Percentiles rank a stretch among this genome's conserved stretches.
Conservation (phyloP, 2,329 filamentous ascomycete species). For the Ophiognomonia clavigignenti-juglandacearum region DNA sequence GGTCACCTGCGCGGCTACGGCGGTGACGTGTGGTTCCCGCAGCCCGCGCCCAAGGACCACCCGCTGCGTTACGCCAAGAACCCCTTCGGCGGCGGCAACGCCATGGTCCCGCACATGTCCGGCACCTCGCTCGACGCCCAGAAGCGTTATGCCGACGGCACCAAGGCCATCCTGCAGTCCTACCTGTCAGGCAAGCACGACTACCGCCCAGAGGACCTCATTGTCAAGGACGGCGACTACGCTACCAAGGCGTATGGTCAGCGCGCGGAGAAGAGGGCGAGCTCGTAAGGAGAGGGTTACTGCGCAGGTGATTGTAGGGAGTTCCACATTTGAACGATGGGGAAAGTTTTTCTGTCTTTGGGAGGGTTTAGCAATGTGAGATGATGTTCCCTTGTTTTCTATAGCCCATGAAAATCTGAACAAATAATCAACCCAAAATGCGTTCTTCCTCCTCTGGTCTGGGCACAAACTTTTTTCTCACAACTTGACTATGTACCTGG, state of each 20-base stretch:
- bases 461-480: too few species aligned
- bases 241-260: constrained; percentile 92
- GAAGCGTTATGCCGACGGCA: constrained; percentile 81
- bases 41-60: constrained; percentile 93
- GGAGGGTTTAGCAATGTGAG: too few species aligned
- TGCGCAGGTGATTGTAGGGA: not conserved
- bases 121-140: constrained; percentile 98
- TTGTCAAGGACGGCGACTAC: constrained; percentile 85
- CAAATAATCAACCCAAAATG: too few species aligned
- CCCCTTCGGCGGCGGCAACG: constrained; percentile 94
- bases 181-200: constrained; percentile 86
- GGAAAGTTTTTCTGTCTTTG: too few species aligned
- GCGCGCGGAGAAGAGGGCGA: constrained; percentile 44
- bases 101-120: constrained; percentile 98
- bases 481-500: too few species aligned
- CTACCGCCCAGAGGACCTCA: constrained; percentile 87
- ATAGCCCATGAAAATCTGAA: too few species aligned
- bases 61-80: constrained; percentile 87
- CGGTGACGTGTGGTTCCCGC: constrained; percentile 93
- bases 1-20: constrained; percentile 89
- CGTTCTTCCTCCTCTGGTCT: too few species aligned
- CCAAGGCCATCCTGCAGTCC: constrained; percentile 83
- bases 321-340: not conserved
- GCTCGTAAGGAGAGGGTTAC: not conserved
- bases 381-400: too few species aligned